Evolutionary conservation across 345 rosid genomes (phyloP).

Genomic region (Nephelium lappaceum): DNA sequence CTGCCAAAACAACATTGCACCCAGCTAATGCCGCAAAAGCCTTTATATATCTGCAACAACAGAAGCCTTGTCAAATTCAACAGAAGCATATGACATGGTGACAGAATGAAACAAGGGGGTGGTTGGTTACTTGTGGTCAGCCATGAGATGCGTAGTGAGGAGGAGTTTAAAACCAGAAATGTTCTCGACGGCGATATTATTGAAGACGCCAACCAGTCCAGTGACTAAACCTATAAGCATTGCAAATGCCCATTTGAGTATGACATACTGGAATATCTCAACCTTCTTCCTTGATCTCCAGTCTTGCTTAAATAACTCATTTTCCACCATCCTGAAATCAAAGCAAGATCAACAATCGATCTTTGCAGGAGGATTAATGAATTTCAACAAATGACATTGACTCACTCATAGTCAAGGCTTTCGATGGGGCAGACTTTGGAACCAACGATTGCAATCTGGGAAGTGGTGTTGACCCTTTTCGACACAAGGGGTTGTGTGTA

Average conservation of each 20-base stretch:
- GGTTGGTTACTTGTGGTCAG: conserved; percentile 23
- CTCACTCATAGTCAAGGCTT: conserved; percentile 60
- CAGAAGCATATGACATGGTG: too few relatives aligned
- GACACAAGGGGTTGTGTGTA: conserved; percentile 44
- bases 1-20: conserved; percentile 39
- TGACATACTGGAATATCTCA: conserved; percentile 44
- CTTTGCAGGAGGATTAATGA: too few relatives aligned
- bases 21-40: conserved; percentile 40
- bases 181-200: conserved; percentile 43
- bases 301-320: conserved; percentile 50
- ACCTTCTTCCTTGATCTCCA: conserved; percentile 47
- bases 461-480: conserved; percentile 42
- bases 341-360: too few relatives aligned
- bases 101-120: too few relatives aligned
- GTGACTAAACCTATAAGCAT: conserved; percentile 35
- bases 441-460: conserved; percentile 55
- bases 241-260: conserved; percentile 49
- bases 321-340: conserved; percentile 42
- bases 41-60: conserved; percentile 40
- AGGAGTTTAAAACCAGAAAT: conserved; percentile 50
- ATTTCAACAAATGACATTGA: too few relatives aligned
- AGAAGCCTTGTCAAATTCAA: conserved; percentile 11
- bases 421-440: conserved; percentile 48
- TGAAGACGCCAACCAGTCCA: conserved; percentile 44
- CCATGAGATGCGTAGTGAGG: conserved; percentile 34